Percentiles rank a stretch among this genome's conserved stretches.
These are phyloP conservation scores for Acanthamoeba royreba DNA, from an alignment of 208 protist species.

Conservation along the genomic window DNA sequence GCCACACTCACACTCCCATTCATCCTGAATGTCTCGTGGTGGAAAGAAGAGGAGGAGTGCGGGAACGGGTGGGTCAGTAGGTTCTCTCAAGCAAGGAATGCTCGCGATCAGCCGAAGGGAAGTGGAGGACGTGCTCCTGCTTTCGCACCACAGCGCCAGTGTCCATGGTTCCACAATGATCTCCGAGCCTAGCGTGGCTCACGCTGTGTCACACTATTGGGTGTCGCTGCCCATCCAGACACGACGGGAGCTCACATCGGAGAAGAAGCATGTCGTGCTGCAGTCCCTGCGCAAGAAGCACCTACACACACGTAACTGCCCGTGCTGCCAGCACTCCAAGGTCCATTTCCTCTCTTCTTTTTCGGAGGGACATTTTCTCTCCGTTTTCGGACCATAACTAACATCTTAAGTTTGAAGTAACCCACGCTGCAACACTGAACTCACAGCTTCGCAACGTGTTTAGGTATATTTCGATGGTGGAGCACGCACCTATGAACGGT, in stretches of 20 bases:
- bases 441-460: background rate
- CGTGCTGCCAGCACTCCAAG: conserved; percentile 6
- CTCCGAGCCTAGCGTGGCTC: background rate
- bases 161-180: background rate
- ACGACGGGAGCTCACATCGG: background rate
- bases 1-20: too few species aligned
- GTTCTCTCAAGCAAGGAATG: too few species aligned
- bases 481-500: background rate
- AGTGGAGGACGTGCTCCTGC: background rate
- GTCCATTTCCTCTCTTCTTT: too few species aligned
- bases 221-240: background rate
- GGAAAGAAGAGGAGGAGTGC: too few species aligned
- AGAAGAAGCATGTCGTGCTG: conserved; percentile 36
- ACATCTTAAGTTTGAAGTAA: too few species aligned
- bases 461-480: background rate
- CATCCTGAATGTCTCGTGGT: too few species aligned
- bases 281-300: conserved; percentile 27
- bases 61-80: too few species aligned
- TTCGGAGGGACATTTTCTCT: too few species aligned
- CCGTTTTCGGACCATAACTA: too few species aligned
- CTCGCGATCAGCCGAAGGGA: too few species aligned
- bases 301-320: conserved; percentile 4
- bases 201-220: background rate
- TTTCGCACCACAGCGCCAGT: background rate
- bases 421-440: background rate